Evolutionary conservation across 345 rosid genomes (phyloP).

Genomic region (Lagerstroemia speciosa): DNA sequence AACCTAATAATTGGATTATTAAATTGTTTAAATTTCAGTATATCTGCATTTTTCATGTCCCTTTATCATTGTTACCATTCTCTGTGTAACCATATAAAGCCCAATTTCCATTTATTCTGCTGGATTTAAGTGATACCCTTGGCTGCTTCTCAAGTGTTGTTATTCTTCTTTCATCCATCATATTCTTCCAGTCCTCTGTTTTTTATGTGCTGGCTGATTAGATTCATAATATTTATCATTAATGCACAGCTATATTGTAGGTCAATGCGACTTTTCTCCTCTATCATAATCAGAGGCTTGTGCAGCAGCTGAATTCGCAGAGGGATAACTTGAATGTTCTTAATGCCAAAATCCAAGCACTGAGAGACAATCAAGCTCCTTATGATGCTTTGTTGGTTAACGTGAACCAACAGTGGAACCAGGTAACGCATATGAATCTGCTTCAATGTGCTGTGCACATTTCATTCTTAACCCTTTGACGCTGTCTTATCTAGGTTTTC

Average conservation of each 20-base stretch:
- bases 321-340: slow-evolving; percentile 63
- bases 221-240: background rate
- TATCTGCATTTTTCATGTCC: background rate
- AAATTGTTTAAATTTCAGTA: background rate
- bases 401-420: slow-evolving; percentile 66
- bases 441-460: background rate
- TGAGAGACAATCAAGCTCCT: slow-evolving; percentile 46
- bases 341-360: slow-evolving; percentile 45
- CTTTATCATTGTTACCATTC: background rate
- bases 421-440: slow-evolving; percentile 28
- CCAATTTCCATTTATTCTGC: background rate
- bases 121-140: background rate
- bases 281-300: slow-evolving; percentile 72
- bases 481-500: slow-evolving; percentile 1
- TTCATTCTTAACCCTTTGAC: background rate
- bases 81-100: background rate
- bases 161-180: background rate
- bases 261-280: slow-evolving; percentile 75
- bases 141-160: background rate
- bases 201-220: background rate
- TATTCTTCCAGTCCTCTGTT: background rate
- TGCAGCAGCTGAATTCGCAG: slow-evolving; percentile 66
- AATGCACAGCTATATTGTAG: slow-evolving; percentile 19
- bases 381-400: slow-evolving; percentile 56
- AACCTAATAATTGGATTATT: background rate